Conservation (phyloP, 2,329 filamentous ascomycete species). For the Coniochaeta prunicola region DNA sequence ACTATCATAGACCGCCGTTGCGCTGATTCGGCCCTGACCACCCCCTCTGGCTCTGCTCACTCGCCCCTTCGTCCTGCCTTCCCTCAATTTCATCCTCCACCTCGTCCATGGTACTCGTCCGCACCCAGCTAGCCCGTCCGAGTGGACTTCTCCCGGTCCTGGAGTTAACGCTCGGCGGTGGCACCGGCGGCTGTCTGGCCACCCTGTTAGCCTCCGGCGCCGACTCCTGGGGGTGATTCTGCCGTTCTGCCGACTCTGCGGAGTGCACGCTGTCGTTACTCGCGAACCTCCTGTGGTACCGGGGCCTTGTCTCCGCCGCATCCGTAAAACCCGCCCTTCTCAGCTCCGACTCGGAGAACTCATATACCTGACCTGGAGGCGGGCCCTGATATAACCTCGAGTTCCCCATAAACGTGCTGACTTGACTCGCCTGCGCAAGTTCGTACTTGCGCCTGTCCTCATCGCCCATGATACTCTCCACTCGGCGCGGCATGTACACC, state of each 20-base stretch:
- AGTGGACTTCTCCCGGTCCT: conserved; percentile 30
- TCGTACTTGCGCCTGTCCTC: conserved; percentile 71
- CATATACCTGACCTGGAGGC: conserved; percentile 38
- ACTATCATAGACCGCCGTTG: neutral
- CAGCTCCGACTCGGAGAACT: conserved; percentile 38
- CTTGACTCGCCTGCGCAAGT: conserved; percentile 54
- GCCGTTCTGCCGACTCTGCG: conserved; percentile 8
- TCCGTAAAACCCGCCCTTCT: conserved; percentile 32
- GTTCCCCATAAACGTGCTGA: conserved; percentile 29
- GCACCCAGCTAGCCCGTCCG: conserved; percentile 25
- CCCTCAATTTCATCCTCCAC: conserved; percentile 21
- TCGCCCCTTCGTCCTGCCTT: neutral
- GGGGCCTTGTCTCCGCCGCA: conserved; percentile 20
- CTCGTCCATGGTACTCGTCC: conserved; percentile 19
- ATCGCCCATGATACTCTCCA: conserved; percentile 71
- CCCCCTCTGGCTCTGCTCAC: neutral
- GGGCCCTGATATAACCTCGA: conserved; percentile 26
- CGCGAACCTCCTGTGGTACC: conserved; percentile 13
- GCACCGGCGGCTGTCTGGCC: conserved; percentile 10
- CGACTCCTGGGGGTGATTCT: neutral
- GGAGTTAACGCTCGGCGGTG: conserved; percentile 15
- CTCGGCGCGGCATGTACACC: conserved; percentile 58
- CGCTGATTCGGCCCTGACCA: neutral
- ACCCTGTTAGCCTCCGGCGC: conserved; percentile 3
- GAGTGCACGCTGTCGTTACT: conserved; percentile 17